A percentile compares a stretch with the other conserved stretches of the same genome.
These are phyloP conservation scores for Monilinia vaccinii-corymbosi DNA, from an alignment of 2,329 filamentous ascomycete species.

Conservation along the genomic window DNA sequence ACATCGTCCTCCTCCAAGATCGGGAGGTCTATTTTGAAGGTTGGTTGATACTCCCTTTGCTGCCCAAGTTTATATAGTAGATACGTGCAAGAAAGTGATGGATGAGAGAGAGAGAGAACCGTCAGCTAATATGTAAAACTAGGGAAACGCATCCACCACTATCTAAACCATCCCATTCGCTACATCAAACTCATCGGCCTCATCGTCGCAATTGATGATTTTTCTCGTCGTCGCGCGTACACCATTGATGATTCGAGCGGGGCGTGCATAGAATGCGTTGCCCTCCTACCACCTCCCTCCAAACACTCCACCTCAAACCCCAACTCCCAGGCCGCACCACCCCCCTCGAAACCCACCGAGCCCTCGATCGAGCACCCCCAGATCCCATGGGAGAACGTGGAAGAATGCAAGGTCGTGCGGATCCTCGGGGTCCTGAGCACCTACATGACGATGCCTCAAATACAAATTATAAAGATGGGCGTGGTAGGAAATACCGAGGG, in stretches of 20 bases:
- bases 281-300: too few relatives aligned
- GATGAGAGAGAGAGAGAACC: neutral
- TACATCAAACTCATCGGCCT: conserved; percentile 65
- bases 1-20: conserved; percentile 40
- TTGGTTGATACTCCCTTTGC: conserved; percentile 24
- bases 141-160: conserved; percentile 54
- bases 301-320: too few relatives aligned
- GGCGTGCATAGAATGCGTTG: conserved; percentile 41
- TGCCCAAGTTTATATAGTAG: too few relatives aligned
- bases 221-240: conserved; percentile 38
- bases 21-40: conserved; percentile 44
- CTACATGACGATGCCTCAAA: conserved; percentile 41
- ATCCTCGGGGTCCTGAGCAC: conserved; percentile 43
- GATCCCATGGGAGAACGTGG: conserved; percentile 29
- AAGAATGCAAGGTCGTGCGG: conserved; percentile 47
- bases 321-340: neutral
- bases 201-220: conserved; percentile 53
- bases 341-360: conserved; percentile 38
- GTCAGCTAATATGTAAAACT: neutral
- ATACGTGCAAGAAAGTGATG: neutral
- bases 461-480: conserved; percentile 43
- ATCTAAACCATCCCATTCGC: conserved; percentile 64
- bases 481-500: conserved; percentile 42
- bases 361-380: conserved; percentile 40
- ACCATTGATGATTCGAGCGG: conserved; percentile 60